Evolutionary conservation across 129 eudicot genomes (phyloP), one percentile per base, ranked within the genome.

Genomic region (Flaveria trinervia): DNA sequence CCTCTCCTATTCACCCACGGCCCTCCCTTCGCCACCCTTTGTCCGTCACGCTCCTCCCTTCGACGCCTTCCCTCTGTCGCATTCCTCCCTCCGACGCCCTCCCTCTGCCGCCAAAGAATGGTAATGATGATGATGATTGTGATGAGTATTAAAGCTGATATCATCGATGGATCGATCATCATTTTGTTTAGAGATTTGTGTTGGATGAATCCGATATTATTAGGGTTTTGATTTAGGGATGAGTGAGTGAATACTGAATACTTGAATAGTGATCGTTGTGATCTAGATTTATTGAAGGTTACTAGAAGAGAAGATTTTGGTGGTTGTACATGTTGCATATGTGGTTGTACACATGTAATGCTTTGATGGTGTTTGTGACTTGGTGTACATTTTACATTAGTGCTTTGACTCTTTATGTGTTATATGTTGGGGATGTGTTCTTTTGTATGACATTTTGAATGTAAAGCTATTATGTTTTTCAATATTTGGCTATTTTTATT

Each of bases 101-200:
- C 30, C 30, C 3, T 26, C 30, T 3, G 3, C 30, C 30, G 30
- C 79, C 36, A 83, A 25, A 86, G 78, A 83, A 88, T 83, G 79
- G 81, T 20, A 20, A 20, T 20, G 22, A 0, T 20, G 22, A 20
- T 20, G 22, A 20, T 20, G 72, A 86, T 9, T 6, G 76, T 39
- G 61, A 78, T 2, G 3, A 88, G 73, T 16, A 86, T 57, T 1
- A 84, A 3, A 26, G 72, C 57, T 1, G 83, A 88, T 67, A 89
- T 93, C 0, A 85, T 61, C 3, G 81, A 45, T 0, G 88, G 76
- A 83, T 92, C 94, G 3, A 11, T 44, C 51, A 81, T 65, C 90
- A 88, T 89, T 70, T 36, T 71, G 15, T 18, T 55, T 1, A 0
- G 12, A 18, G 13, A 33, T 28, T 28, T 28, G 33, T 28, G 30